These are phyloP conservation scores for Dioscorea dumetorum DNA, from an alignment of 106 monocot genomes.

Conservation along the genomic window DNA sequence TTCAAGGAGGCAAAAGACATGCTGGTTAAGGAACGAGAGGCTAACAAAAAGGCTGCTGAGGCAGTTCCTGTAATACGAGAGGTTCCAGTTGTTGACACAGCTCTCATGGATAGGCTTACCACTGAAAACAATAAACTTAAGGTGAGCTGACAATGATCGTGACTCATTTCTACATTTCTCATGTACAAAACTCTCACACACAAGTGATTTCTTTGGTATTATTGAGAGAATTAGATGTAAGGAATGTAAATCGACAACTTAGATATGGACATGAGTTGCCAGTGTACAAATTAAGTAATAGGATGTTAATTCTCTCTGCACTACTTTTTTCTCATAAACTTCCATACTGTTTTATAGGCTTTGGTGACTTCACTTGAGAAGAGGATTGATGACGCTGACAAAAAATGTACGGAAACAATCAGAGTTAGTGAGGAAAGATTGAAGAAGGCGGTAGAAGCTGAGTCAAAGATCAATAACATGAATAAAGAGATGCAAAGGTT, in stretches of 20 bases:
- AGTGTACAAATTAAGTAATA: too few species aligned
- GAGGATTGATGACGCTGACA: constrained; percentile 88
- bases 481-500: constrained; percentile 80
- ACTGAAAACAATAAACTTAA: constrained; percentile 64
- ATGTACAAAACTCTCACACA: too few species aligned
- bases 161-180: too few species aligned
- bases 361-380: constrained; percentile 78
- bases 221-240: too few species aligned
- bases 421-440: constrained; percentile 70
- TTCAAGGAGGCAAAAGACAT: constrained; percentile 41
- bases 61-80: constrained; percentile 30
- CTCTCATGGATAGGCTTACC: constrained; percentile 44
- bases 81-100: constrained; percentile 53
- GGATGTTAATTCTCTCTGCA: too few species aligned
- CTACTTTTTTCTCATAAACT: too few species aligned
- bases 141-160: constrained; percentile 15
- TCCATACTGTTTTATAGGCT: constrained; percentile 13
- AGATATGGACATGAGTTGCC: too few species aligned
- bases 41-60: constrained; percentile 20
- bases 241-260: too few species aligned
- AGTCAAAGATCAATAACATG: constrained; percentile 52
- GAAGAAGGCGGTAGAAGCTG: constrained; percentile 69
- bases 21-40: constrained; percentile 24
- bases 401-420: constrained; percentile 78
- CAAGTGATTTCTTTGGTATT: too few species aligned